Conservation (phyloP, 352 stramenopile genomes). For the Phytophthora colocasiae region DNA sequence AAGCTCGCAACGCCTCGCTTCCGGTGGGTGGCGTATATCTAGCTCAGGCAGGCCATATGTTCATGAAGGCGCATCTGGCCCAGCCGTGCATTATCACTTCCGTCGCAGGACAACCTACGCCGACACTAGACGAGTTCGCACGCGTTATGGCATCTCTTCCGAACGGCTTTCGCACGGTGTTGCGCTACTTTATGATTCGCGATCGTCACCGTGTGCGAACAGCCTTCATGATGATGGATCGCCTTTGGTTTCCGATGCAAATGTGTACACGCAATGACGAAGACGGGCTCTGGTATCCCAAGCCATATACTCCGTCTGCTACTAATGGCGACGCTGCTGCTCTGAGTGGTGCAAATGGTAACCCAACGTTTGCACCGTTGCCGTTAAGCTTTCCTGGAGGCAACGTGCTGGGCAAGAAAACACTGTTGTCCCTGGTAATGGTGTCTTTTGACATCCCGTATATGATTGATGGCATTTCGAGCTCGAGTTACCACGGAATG, state of each 20-base stretch:
- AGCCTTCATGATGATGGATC: constrained; percentile 91
- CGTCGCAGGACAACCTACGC: constrained; percentile 80
- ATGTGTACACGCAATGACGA: constrained; percentile 77
- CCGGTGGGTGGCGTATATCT: constrained; percentile 83
- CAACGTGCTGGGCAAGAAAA: constrained; percentile 71
- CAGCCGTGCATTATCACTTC: constrained; percentile 90
- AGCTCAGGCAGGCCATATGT: constrained; percentile 91
- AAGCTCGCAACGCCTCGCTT: constrained; percentile 86
- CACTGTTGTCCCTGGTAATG: constrained; percentile 88
- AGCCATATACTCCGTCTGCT: constrained; percentile 27
- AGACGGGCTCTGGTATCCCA: constrained; percentile 76
- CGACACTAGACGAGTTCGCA: constrained; percentile 86
- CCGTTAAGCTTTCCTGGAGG: constrained; percentile 77
- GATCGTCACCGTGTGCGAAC: constrained; percentile 87
- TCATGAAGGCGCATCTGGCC: constrained; percentile 87
- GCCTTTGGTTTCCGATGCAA: constrained; percentile 90
- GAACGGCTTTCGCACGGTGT: constrained; percentile 82
- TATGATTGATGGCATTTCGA: constrained; percentile 92
- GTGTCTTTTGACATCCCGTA: constrained; percentile 94
- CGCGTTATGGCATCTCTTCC: constrained; percentile 71
- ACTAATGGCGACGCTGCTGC: constrained; percentile 31
- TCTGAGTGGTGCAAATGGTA: constrained; percentile 36
- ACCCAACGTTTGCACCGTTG: constrained; percentile 63
- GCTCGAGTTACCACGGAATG: constrained; percentile 88
- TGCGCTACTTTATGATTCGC: constrained; percentile 89